Percentiles rank a stretch among this genome's conserved stretches.
Conservation (phyloP, 2,329 filamentous ascomycete species). For the Calonectria montana region DNA sequence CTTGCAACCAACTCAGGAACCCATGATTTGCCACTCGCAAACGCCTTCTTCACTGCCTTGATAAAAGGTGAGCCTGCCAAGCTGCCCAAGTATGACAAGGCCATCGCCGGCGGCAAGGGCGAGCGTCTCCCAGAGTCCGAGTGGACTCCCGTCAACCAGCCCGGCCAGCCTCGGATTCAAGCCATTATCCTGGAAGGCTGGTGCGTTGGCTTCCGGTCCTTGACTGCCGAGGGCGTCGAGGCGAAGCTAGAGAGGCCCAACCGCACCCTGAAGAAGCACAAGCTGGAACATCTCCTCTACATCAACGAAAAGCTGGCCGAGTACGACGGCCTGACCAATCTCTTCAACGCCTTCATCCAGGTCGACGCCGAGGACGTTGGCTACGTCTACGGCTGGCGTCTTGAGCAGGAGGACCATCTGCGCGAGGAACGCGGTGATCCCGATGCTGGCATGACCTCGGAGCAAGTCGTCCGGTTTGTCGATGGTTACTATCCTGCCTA, state of each 20-base stretch:
- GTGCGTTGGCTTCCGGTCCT: slow-evolving; percentile 85
- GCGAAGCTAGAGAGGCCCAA: slow-evolving; percentile 63
- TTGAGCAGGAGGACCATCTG: slow-evolving; percentile 81
- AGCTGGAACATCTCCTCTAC: slow-evolving; percentile 60
- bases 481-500: slow-evolving; percentile 78
- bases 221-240: slow-evolving; percentile 63
- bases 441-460: slow-evolving; percentile 80
- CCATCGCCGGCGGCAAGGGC: slow-evolving; percentile 78
- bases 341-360: slow-evolving; percentile 67
- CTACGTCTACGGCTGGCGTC: slow-evolving; percentile 87
- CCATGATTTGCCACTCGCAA: slow-evolving; percentile 78
- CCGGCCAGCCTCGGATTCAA: slow-evolving; percentile 60
- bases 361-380: slow-evolving; percentile 76
- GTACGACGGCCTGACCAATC: slow-evolving; percentile 62
- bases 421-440: slow-evolving; percentile 69
- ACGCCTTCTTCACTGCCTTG: slow-evolving; percentile 69
- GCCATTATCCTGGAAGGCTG: slow-evolving; percentile 90
- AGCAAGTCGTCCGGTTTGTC: slow-evolving; percentile 81
- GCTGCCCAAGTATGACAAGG: slow-evolving; percentile 87
- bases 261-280: slow-evolving; percentile 61
- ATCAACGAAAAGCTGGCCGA: slow-evolving; percentile 59
- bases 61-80: slow-evolving; percentile 62
- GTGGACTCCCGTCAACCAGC: slow-evolving; percentile 71
- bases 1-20: slow-evolving; percentile 54
- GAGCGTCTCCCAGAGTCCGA: slow-evolving; percentile 73